Evolutionary conservation across 169 alveolate species (phyloP).

Genomic region (Plasmodium gallinaceum): DNA sequence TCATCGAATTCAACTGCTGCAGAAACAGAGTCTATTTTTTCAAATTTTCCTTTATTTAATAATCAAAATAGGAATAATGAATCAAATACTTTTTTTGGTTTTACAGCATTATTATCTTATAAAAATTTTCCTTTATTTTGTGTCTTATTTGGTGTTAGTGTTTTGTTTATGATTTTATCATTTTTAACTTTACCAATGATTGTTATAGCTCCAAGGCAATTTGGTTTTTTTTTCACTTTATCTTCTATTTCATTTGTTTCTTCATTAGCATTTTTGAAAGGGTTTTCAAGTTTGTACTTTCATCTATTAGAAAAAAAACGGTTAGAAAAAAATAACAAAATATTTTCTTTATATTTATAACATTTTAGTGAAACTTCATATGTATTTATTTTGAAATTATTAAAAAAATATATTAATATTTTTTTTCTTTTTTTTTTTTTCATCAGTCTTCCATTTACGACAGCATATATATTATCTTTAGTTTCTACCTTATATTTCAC

Average conservation of each 20-base stretch:
- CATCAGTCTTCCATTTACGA: constrained; percentile 64
- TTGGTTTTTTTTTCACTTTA: constrained; percentile 63
- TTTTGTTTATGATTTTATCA: constrained; percentile 35
- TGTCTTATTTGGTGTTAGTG: constrained; percentile 62
- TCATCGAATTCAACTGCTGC: constrained; percentile 57
- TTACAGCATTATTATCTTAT: constrained; percentile 50
- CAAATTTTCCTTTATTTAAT: constrained; percentile 68
- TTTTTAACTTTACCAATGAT: constrained; percentile 74
- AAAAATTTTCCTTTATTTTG: constrained; percentile 66
- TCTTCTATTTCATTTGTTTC: constrained; percentile 61
- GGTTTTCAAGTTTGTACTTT: constrained; percentile 36
- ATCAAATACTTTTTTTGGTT: constrained; percentile 26
- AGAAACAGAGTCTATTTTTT: constrained; percentile 65
- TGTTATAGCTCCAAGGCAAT: constrained; percentile 64
- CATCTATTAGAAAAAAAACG: constrained; percentile 59
- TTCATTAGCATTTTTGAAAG: constrained; percentile 57
- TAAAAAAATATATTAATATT: neutral
- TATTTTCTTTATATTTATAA: neutral
- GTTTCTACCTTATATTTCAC: constrained; percentile 52
- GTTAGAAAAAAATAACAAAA: constrained; percentile 2
- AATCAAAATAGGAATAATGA: constrained; percentile 43
- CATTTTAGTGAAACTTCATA: too few relatives aligned
- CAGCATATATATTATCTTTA: constrained; percentile 70
- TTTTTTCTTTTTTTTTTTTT: constrained; percentile 1
- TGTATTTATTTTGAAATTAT: too few relatives aligned